Evolutionary conservation across 192 early-diverging fungal species (phyloP).

Genomic region (Dissophora globulifera): DNA sequence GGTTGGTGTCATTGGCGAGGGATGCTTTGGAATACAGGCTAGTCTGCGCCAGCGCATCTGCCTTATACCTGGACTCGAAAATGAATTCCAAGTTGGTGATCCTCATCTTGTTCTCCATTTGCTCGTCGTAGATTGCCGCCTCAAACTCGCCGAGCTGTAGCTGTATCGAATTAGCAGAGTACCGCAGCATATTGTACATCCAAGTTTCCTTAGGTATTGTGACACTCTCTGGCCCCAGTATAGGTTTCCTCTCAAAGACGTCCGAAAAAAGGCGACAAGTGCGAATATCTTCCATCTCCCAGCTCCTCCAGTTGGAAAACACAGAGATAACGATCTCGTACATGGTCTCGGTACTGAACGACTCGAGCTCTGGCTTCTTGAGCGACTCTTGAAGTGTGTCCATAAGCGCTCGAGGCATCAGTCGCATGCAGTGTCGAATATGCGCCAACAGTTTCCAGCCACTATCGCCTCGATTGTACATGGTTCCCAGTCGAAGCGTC

Average conservation of each 20-base stretch:
- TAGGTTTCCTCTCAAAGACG: constrained; percentile 55
- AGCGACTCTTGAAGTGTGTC: constrained; percentile 55
- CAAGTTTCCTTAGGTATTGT: constrained; percentile 27
- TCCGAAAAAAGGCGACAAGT: constrained; percentile 59
- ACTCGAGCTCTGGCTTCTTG: constrained; percentile 54
- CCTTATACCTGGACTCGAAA: constrained; percentile 57
- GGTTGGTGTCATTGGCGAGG: constrained; percentile 11
- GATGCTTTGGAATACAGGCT: constrained; percentile 22
- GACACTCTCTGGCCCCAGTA: background rate
- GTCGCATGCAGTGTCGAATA: constrained; percentile 67
- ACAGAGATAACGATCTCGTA: constrained; percentile 55
- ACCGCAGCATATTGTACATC: constrained; percentile 38
- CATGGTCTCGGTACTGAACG: constrained; percentile 55
- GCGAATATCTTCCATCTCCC: constrained; percentile 69
- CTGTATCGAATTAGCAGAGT: constrained; percentile 49
- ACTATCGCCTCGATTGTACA: constrained; percentile 71
- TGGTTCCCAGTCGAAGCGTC: constrained; percentile 69
- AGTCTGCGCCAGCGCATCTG: constrained; percentile 18
- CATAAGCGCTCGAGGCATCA: constrained; percentile 48
- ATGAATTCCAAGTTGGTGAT: constrained; percentile 45
- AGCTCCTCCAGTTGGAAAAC: constrained; percentile 68
- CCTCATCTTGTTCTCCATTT: constrained; percentile 59
- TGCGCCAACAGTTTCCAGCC: constrained; percentile 81
- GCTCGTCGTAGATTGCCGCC: constrained; percentile 62
- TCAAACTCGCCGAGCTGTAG: constrained; percentile 53